These are phyloP conservation scores for Plasmodium vivax DNA, from an alignment of 169 alveolate genomes.

Conservation along the genomic window DNA sequence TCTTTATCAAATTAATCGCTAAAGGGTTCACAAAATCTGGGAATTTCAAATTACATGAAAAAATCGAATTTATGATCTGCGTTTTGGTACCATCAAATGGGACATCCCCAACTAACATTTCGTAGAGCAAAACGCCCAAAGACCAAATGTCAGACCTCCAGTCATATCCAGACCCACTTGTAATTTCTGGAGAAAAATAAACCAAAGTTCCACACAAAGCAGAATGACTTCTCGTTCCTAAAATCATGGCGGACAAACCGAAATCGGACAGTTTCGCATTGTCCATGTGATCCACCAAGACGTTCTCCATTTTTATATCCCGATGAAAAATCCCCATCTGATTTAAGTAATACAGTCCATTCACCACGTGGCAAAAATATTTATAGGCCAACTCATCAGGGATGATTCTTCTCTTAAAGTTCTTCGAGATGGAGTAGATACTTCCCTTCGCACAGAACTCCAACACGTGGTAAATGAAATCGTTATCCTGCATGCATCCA, in stretches of 20 bases:
- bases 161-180: conserved; percentile 88
- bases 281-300: conserved; percentile 75
- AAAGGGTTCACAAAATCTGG: conserved; percentile 61
- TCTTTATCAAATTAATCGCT: conserved; percentile 62
- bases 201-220: conserved; percentile 93
- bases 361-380: conserved; percentile 70
- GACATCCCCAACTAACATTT: conserved; percentile 90
- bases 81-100: conserved; percentile 88
- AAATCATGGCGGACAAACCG: conserved; percentile 73
- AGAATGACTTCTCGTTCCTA: conserved; percentile 52
- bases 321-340: conserved; percentile 81
- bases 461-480: conserved; percentile 57
- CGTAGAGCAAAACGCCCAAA: conserved; percentile 92
- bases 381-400: conserved; percentile 72
- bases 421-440: conserved; percentile 67
- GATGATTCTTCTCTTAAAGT: conserved; percentile 57
- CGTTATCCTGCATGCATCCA: conserved; percentile 73
- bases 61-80: conserved; percentile 55
- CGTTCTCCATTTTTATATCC: conserved; percentile 82
- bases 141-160: conserved; percentile 92
- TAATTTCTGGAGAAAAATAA: conserved; percentile 94
- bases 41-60: conserved; percentile 70
- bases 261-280: conserved; percentile 78
- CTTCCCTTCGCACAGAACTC: conserved; percentile 69
- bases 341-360: conserved; percentile 68